Conservation (phyloP, 2,329 filamentous ascomycete genomes). For the Xylariaceae sp. region DNA sequence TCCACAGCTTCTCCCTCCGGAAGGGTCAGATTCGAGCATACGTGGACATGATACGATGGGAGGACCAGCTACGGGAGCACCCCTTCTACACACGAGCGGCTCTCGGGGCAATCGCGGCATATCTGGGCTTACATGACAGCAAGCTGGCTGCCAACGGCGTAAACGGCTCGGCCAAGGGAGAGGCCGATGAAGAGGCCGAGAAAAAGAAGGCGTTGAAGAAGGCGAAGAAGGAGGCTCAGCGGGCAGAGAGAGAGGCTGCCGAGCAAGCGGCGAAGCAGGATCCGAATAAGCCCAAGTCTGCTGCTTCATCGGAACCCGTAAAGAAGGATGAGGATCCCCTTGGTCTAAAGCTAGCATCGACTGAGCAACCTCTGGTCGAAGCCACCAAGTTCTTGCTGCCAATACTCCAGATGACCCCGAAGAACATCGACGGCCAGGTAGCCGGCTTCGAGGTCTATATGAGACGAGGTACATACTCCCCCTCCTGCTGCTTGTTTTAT, state of each 20-base stretch:
- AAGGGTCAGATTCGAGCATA: constrained; percentile 96
- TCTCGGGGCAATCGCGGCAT: constrained; percentile 73
- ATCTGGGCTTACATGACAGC: constrained; percentile 72
- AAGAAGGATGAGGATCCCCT: constrained; percentile 89
- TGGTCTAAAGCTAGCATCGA: constrained; percentile 73
- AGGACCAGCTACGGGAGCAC: constrained; percentile 84
- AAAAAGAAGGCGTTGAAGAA: constrained; percentile 87
- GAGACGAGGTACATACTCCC: constrained; percentile 61
- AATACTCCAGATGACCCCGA: constrained; percentile 75
- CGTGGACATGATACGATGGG: constrained; percentile 94
- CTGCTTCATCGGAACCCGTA: constrained; percentile 62
- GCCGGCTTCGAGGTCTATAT: constrained; percentile 88
- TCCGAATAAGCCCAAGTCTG: constrained; percentile 67
- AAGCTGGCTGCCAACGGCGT: constrained; percentile 60
- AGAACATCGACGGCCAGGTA: constrained; percentile 75
- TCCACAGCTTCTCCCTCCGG: constrained; percentile 93
- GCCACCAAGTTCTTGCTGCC: constrained; percentile 81
- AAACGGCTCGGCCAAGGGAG: constrained; percentile 45
- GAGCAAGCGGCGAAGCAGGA: constrained; percentile 76
- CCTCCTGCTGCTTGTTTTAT: not conserved
- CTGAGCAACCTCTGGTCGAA: constrained; percentile 75
- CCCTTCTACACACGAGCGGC: constrained; percentile 88
- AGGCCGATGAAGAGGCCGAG: constrained; percentile 57
- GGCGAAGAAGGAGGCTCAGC: constrained; percentile 73
- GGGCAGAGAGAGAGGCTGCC: constrained; percentile 70